Evolutionary conservation across 805 yeast genomes (phyloP).

Genomic region (Torulaspora maleeae): DNA sequence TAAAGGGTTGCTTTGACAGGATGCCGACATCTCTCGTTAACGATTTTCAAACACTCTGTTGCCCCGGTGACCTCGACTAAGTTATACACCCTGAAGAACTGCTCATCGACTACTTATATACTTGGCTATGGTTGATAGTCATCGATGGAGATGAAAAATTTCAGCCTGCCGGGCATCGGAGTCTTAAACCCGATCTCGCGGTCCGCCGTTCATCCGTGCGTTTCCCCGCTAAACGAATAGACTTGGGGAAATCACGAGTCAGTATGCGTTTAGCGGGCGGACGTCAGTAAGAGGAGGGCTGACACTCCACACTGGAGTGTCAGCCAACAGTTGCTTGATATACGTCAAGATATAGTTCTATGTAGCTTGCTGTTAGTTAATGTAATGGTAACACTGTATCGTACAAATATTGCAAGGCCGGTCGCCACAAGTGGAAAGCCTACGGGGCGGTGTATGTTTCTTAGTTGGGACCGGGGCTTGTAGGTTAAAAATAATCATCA

Average conservation of each 20-base stretch:
- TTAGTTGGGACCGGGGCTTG: background rate
- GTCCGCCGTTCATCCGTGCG: constrained; percentile 2
- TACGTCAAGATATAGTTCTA: background rate
- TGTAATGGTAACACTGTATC: constrained; percentile 6
- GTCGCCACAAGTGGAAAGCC: background rate
- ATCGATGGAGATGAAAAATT: background rate
- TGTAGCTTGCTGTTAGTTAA: background rate
- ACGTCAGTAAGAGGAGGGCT: background rate
- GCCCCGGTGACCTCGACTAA: background rate
- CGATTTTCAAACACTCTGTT: background rate
- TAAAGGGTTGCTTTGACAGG: constrained; percentile 24
- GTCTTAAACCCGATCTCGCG: background rate
- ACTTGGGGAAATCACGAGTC: background rate
- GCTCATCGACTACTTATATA: constrained; percentile 2
- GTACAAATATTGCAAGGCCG: constrained; percentile 8
- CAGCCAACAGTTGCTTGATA: background rate
- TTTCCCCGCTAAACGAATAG: constrained; percentile 5
- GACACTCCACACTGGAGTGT: background rate
- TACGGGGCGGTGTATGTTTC: background rate
- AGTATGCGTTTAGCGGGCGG: background rate
- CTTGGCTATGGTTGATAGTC: background rate
- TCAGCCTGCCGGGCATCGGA: background rate
- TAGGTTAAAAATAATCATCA: constrained; percentile 8
- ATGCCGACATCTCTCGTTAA: constrained; percentile 3
- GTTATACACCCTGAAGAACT: background rate